These are phyloP conservation scores for Candida tetrigidarum DNA, from an alignment of 1,139 yeast species.

Conservation along the genomic window DNA sequence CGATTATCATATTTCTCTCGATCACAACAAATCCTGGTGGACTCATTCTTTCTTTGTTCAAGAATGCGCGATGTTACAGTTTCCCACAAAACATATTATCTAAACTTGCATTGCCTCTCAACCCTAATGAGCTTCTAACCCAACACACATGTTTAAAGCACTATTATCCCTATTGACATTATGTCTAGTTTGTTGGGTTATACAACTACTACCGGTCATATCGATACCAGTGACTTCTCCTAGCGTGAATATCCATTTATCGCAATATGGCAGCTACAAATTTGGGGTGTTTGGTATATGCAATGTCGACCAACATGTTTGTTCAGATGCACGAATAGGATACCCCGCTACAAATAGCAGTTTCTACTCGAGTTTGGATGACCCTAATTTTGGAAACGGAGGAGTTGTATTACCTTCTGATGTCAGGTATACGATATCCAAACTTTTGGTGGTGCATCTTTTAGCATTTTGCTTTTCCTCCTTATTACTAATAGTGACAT, in stretches of 20 bases:
- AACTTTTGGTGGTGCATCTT: conserved; percentile 48
- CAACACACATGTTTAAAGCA: conserved; percentile 31
- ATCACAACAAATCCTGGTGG: too few relatives aligned
- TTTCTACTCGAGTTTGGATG: conserved; percentile 20
- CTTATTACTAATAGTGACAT: conserved; percentile 26
- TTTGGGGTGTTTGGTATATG: conserved; percentile 54
- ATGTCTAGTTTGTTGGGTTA: conserved; percentile 35
- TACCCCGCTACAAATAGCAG: conserved; percentile 34
- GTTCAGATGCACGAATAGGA: conserved; percentile 42
- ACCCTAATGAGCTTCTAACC: too few relatives aligned
- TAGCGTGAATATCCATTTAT: conserved; percentile 29
- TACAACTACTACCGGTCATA: conserved; percentile 47
- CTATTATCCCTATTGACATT: conserved; percentile 25
- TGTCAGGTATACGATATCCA: conserved; percentile 46
- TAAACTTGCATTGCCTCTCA: too few relatives aligned
- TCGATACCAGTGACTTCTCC: conserved; percentile 46
- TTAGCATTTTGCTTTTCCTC: conserved; percentile 44
- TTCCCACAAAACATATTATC: too few relatives aligned
- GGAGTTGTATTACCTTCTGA: conserved; percentile 43
- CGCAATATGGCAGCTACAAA: conserved; percentile 34
- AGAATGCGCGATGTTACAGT: too few relatives aligned
- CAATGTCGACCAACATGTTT: conserved; percentile 27
- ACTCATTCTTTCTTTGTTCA: too few relatives aligned
- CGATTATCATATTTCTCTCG: too few relatives aligned
- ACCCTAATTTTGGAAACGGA: conserved; percentile 20